Evolutionary conservation across 345 rosid species (phyloP).

Genomic region (Kernera saxatilis): DNA sequence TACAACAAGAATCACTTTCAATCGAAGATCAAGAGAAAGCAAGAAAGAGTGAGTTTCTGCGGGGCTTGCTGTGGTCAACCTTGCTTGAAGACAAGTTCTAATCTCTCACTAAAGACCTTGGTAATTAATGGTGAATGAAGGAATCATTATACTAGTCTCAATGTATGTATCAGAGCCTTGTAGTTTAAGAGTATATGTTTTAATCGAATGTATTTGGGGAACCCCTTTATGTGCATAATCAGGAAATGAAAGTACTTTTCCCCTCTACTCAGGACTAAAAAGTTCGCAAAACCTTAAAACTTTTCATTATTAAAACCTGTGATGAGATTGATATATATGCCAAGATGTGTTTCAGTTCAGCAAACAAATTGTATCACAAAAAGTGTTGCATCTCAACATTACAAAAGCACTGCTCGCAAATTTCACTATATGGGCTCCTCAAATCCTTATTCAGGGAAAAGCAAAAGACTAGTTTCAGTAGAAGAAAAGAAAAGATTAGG

Average conservation of each 20-base stretch:
- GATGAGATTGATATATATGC: not conserved
- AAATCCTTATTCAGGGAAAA: slow-evolving; percentile 15
- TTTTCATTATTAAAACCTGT: not conserved
- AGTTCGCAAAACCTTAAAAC: not conserved
- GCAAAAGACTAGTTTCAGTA: slow-evolving; percentile 13
- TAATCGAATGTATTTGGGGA: not conserved
- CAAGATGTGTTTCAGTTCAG: slow-evolving; percentile 8
- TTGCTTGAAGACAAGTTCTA: slow-evolving; percentile 41
- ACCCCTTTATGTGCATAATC: slow-evolving; percentile 12
- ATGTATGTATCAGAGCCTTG: slow-evolving; percentile 7
- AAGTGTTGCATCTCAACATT: slow-evolving; percentile 20
- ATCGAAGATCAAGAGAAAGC: slow-evolving; percentile 51
- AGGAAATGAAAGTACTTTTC: slow-evolving; percentile 21
- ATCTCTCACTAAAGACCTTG: slow-evolving; percentile 9
- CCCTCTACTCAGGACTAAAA: not conserved
- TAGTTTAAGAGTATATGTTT: slow-evolving; percentile 13
- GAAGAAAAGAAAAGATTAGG: not conserved
- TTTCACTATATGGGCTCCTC: slow-evolving; percentile 13
- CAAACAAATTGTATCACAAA: slow-evolving; percentile 11
- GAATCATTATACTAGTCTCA: slow-evolving; percentile 6
- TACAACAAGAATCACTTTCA: slow-evolving; percentile 22
- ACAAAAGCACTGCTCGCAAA: slow-evolving; percentile 17
- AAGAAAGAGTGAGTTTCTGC: slow-evolving; percentile 44
- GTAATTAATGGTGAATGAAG: slow-evolving; percentile 12
- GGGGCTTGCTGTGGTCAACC: slow-evolving; percentile 47